Conservation (phyloP, 768 basidiomycete genomes). For the Calvatia gigantea region DNA sequence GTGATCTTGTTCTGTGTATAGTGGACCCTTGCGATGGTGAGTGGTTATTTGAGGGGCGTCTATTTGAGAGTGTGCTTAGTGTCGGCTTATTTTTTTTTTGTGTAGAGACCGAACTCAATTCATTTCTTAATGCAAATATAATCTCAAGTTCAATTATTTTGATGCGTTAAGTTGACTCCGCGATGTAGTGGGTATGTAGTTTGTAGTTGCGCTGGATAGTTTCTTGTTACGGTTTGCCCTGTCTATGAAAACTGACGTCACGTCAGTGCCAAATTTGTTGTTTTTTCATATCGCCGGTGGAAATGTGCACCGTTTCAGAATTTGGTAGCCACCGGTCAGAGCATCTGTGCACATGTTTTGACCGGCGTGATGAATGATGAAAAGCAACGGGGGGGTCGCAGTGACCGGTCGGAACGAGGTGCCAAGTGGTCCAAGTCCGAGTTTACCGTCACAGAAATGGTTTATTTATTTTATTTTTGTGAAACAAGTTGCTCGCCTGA, state of each 20-base stretch:
- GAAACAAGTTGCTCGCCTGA: slow-evolving; percentile 1
- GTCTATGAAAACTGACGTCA: not conserved
- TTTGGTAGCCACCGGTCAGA: too few species aligned
- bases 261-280: not conserved
- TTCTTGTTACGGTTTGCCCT: too few species aligned
- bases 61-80: not conserved
- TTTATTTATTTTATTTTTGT: slow-evolving; percentile 11
- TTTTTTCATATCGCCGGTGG: too few species aligned
- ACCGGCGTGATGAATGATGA: not conserved
- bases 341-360: not conserved
- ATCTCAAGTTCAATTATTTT: too few species aligned
- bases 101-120: too few species aligned
- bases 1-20: not conserved
- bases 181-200: too few species aligned
- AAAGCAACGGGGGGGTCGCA: not conserved
- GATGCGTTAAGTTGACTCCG: too few species aligned
- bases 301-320: too few species aligned
- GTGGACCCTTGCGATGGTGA: not conserved
- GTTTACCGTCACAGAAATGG: slow-evolving; percentile 5
- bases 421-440: not conserved
- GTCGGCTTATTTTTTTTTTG: too few species aligned
- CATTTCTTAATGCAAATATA: too few species aligned
- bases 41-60: too few species aligned
- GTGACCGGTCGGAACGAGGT: not conserved
- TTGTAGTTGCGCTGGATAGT: too few species aligned